Evolutionary conservation across 1,284 basidiomycete species (phyloP), one percentile per base, ranked within the genome.

Genomic region (Marasmius sp.): DNA sequence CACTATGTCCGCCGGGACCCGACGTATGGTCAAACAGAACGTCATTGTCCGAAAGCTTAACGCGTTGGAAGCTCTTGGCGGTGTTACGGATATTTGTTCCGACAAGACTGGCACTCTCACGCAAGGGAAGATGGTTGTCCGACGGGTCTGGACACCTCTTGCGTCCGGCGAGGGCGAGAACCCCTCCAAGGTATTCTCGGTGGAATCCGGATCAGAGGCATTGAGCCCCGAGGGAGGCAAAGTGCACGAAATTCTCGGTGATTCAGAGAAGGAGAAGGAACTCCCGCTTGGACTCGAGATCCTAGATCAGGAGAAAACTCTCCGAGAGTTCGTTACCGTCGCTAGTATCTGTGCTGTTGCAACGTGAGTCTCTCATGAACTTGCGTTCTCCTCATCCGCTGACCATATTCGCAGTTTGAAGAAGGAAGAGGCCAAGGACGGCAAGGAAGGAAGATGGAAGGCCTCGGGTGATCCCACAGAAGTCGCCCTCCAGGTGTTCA

Each of bases 391-490:
- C 45, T 14, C 20, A 16, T 16, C 20, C 20, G 8, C 45, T 47
- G 16, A 47, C 45, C 8, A 47, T n/a, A 18, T n/a, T 20, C 20
- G 16, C 16, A 47, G 45, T 20, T 11, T 47, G 45, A 47, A 47
- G 45, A 20, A 43, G 41, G 41, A 47, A 20, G 20, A 74, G 16
- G 72, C 76, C 48, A 71, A 67, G 37, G 71, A 75, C 59, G 76
- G 75, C 57, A 62, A 74, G 50, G 73, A 72, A 61, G 82, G 81
- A 22, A 74, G 79, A 60, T 91, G 88, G 88, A 81, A 83, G 45
- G 85, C 86, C 0, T 85, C 85, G 51, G 89, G 89, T 36, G 89
- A 91, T 67, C 85, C 88, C 1, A 91, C 89, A 16, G 84, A 87
- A 68, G 79, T 84, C 39, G 86, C 87, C 0, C 79, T 90, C 6